Evolutionary conservation across 129 eudicot species (phyloP), one percentile per base, ranked within the genome.

Genomic region (Cynara cardunculus): DNA sequence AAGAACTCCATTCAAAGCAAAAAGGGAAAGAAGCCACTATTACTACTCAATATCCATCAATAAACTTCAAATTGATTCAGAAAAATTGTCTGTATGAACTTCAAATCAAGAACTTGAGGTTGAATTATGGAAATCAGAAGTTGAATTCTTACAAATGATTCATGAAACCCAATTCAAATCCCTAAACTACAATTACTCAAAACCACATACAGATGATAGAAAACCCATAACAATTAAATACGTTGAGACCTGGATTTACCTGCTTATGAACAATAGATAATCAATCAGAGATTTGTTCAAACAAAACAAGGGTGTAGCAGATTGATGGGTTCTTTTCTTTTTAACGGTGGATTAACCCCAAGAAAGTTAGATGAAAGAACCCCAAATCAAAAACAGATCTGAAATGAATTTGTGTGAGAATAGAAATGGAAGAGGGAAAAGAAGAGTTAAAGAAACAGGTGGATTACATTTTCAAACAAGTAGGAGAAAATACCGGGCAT

Each of bases 401-500:
- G 56, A 76, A 28, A 37, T 69, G 2, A 27, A 71, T 28, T 76
- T 77, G 70, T 34, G 25, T 61, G 18, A 69, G 25, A 9, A 7
- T 73, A 62, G 70, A 30, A 56, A 0, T 1, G 25, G 24, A 3
- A 30, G 62, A 31, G 37, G 62, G 13, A 35, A 71, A 37, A 22
- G 72, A 76, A 76, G 81, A 71, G 73, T 56, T 83, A 71, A 76
- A 77, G 77, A 53, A 70, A 35, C 72, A 81, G 79, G 73, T 81
- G 49, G 65, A 73, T 64, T 69, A 12, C 79, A 82, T 4, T 75
- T 75, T 75, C 49, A 71, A 77, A 83, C 27, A 78, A 64, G 78
- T 12, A 64, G 72, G 82, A 83, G 82, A 46, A 82, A 82, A 82
- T 69, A 82, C 41, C 39, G 80, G 80, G 76, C 73, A 61, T 73